Percentiles rank a stretch among this genome's conserved stretches.
Evolutionary conservation across 225 moss, liverwort and hornwort species (phyloP).

Genomic region (Neckera pumila): DNA sequence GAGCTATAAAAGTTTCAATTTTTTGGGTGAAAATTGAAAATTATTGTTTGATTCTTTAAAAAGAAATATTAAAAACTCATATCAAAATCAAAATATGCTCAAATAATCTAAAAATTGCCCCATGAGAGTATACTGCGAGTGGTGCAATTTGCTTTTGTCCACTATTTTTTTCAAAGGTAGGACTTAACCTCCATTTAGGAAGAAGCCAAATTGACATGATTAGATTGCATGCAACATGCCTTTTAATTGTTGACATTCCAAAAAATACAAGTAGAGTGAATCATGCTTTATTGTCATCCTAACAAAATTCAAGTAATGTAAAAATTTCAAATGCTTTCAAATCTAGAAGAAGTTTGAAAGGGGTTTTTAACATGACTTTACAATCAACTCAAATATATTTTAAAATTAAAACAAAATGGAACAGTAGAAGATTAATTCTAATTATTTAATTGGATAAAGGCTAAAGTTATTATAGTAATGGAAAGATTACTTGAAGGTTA

Average conservation of each 20-base stretch:
- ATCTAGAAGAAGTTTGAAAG: fast-evolving
- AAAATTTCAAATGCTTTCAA: neutral
- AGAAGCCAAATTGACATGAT: fast-evolving
- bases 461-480: neutral
- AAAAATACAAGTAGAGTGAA: neutral
- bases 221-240: neutral
- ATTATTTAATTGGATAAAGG: too few relatives aligned
- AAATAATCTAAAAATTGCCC: neutral
- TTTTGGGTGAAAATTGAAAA: too few relatives aligned
- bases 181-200: fast-evolving
- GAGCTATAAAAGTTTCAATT: neutral
- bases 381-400: neutral
- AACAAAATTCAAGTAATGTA: neutral
- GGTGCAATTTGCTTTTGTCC: neutral
- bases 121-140: too few relatives aligned
- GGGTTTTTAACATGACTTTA: fast-evolving
- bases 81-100: neutral
- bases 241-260: neutral
- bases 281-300: neutral
- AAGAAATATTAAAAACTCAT: neutral
- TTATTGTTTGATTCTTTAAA: neutral
- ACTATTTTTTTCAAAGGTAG: fast-evolving
- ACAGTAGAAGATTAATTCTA: fast-evolving
- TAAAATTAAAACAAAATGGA: too few relatives aligned
- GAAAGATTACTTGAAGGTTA: neutral